A percentile compares a stretch with the other conserved stretches of the same genome.
Conservation (phyloP, 2,329 filamentous ascomycete species). For the Trichoderma sp. region DNA sequence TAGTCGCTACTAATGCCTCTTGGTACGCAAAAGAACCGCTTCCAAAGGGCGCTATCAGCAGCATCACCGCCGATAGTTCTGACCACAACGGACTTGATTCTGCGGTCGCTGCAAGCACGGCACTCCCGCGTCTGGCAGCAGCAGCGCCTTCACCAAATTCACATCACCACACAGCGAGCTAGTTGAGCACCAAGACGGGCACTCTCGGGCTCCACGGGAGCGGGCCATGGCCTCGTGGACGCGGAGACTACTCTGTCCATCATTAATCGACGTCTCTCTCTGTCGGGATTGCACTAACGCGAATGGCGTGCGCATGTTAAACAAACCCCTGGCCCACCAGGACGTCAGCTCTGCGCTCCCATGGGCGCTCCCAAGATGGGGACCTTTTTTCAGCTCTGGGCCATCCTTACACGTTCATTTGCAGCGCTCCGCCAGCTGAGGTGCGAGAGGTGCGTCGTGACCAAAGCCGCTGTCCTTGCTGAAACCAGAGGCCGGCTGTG, state of each 20-base stretch:
- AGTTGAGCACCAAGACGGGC: constrained; percentile 11
- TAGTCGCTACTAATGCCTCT: neutral
- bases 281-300: constrained; percentile 14
- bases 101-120: neutral
- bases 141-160: neutral
- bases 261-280: neutral
- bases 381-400: constrained; percentile 26
- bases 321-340: constrained; percentile 25
- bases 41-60: neutral
- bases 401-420: constrained; percentile 19
- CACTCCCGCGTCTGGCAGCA: neutral
- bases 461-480: constrained; percentile 7
- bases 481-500: constrained; percentile 1
- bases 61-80: neutral
- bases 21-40: neutral
- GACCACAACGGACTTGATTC: neutral
- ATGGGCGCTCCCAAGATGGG: constrained; percentile 9
- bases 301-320: constrained; percentile 23
- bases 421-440: constrained; percentile 15
- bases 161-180: neutral
- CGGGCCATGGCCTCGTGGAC: constrained; percentile 29
- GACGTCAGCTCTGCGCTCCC: constrained; percentile 25
- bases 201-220: constrained; percentile 24
- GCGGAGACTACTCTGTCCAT: constrained; percentile 7
- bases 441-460: constrained; percentile 12